Percentiles rank a stretch among this genome's conserved stretches.
These are phyloP conservation scores for Sarocladium oryzae DNA, from an alignment of 2,329 filamentous ascomycete genomes.

Conservation along the genomic window DNA sequence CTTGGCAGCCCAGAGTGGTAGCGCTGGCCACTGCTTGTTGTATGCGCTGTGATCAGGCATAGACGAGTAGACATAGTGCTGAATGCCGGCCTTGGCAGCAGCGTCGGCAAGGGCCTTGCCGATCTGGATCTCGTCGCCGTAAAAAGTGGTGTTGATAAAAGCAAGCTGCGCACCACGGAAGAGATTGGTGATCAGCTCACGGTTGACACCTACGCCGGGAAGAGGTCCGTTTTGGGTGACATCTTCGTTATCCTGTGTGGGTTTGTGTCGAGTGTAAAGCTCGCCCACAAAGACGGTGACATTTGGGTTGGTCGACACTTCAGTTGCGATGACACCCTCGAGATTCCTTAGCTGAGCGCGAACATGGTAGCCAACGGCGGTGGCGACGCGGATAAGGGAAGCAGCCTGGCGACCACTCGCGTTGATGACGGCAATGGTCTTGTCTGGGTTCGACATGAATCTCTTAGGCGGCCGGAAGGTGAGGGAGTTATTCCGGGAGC, in stretches of 20 bases:
- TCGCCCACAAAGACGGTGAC: constrained; percentile 60
- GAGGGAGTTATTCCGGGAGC: constrained; percentile 52
- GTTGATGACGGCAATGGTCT: constrained; percentile 92
- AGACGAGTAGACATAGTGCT: constrained; percentile 93
- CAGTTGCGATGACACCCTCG: constrained; percentile 80
- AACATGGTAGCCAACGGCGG: constrained; percentile 88
- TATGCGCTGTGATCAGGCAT: constrained; percentile 92
- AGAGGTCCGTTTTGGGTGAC: constrained; percentile 64
- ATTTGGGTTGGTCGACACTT: constrained; percentile 76
- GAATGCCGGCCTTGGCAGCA: constrained; percentile 74
- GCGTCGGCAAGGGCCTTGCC: constrained; percentile 84
- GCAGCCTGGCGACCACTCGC: constrained; percentile 92
- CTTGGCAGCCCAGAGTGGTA: constrained; percentile 90
- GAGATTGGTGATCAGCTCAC: constrained; percentile 65
- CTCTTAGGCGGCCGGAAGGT: constrained; percentile 56
- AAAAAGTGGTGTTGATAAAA: constrained; percentile 97
- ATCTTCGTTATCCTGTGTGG: constrained; percentile 45
- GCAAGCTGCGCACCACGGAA: constrained; percentile 82
- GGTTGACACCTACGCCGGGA: constrained; percentile 61
- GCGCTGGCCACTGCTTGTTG: constrained; percentile 67
- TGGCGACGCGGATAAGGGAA: constrained; percentile 88
- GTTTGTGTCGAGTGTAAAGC: constrained; percentile 50
- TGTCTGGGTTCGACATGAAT: constrained; percentile 54
- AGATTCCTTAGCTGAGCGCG: constrained; percentile 85
- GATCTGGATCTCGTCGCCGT: constrained; percentile 88